Conservation (phyloP, 495 filamentous ascomycete species). For the Penicillium desertorum region DNA sequence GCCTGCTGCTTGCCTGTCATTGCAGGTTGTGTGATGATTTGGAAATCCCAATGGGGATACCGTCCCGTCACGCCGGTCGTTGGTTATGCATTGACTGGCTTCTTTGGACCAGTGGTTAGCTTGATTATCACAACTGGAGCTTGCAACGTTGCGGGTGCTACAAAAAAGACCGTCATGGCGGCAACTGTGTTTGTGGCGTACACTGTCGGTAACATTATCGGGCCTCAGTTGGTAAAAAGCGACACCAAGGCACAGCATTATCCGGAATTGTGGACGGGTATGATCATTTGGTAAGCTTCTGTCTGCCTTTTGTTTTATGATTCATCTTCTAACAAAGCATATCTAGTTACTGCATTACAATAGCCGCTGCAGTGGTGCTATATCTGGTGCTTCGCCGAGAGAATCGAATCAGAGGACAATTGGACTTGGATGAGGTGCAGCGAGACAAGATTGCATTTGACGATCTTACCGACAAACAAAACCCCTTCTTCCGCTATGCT, state of each 20-base stretch:
- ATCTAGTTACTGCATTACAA: conserved; percentile 65
- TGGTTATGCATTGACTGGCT: conserved; percentile 69
- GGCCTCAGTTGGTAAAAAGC: conserved; percentile 66
- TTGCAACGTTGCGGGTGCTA: conserved; percentile 72
- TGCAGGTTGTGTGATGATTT: conserved; percentile 71
- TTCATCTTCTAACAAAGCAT: conserved; percentile 8
- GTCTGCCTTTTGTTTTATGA: neutral
- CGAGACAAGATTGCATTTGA: conserved; percentile 64
- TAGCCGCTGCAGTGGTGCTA: conserved; percentile 52
- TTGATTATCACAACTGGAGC: conserved; percentile 67
- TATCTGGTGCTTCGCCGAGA: conserved; percentile 58
- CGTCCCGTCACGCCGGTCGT: conserved; percentile 62
- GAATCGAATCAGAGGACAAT: conserved; percentile 49
- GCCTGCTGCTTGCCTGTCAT: conserved; percentile 68
- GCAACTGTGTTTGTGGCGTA: conserved; percentile 73
- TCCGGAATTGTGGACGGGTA: conserved; percentile 65
- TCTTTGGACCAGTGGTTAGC: conserved; percentile 65
- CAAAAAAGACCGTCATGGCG: conserved; percentile 74
- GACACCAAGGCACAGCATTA: conserved; percentile 63
- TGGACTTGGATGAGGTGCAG: conserved; percentile 58
- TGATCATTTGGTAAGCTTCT: conserved; percentile 65
- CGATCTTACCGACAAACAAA: conserved; percentile 75
- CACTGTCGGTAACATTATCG: conserved; percentile 71
- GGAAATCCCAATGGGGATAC: conserved; percentile 65
- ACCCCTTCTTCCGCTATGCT: conserved; percentile 71